Base-by-base conservation (phyloP, 1,284 basidiomycete species). In the Sanguinoderma infundibulare region DNA sequence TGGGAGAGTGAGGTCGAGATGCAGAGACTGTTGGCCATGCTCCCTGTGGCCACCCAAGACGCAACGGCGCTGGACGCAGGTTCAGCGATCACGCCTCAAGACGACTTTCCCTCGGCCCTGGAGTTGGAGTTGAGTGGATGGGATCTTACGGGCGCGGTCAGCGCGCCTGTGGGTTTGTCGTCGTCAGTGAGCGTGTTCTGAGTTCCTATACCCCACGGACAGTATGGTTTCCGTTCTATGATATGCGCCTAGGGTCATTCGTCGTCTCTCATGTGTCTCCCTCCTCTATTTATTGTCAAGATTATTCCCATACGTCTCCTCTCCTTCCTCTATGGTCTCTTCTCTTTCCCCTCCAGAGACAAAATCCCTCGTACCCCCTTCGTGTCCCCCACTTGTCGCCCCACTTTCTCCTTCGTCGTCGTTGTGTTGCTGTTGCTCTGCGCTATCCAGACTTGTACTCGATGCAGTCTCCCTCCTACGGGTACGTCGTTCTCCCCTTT, bases 11-110 rank as follows among this genome's bases (percentile, higher is more conserved):
- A 84, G 70, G 76, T 78, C 67, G 87, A 87, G 74, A 84, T 89
- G 78, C 83, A 87, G 78, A 82, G 78, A 73, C 78, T 89, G 58
- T 72, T 89, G 72, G 84, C 83, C 72, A 77, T 84, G 77, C 74
- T 83, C 69, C 80, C 77, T 64, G 69, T 67, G 67, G 74, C 71
- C 55, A 72, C 75, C 59, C 73, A 77, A 42, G 72, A 76, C 62
- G 70, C 69, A 63, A 42, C 64, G 40, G 63, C 64, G 52, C 32
- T 70, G 36, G 72, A 70, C 57, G 69, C 65, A 60, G 49, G 32
- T 51, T 73, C 75, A 64, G 50, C 52, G 22, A 57, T 39, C 28
- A 39, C 53, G 44, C 46, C 40, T 26, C 44, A 42, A n/a, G 59
- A 59, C 57, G 77, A 77, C 67, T 73, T 76, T 65, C 74, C 76